Conservation (phyloP, 805 yeast species). For the Starmerella stellata region DNA sequence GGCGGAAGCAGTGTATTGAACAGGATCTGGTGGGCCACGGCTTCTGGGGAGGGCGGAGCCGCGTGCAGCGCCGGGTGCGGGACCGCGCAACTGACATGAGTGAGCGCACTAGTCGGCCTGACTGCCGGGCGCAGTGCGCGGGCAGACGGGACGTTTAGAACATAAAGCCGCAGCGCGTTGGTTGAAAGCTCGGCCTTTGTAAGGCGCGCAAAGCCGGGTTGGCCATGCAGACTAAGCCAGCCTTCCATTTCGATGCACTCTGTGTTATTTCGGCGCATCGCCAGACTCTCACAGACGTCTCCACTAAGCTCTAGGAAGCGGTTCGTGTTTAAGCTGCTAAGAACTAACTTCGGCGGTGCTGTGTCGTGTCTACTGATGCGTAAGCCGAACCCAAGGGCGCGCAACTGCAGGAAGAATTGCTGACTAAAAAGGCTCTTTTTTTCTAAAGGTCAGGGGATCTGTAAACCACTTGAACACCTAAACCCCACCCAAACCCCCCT, state of each 20-base stretch:
- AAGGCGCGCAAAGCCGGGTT: constrained; percentile 6
- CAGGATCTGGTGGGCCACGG: constrained; percentile 57
- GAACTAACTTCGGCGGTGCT: neutral
- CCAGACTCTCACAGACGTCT: neutral
- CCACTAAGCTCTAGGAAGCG: neutral
- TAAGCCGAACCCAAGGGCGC: neutral
- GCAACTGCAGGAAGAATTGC: too few species aligned
- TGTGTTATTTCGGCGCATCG: neutral
- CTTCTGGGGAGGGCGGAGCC: constrained; percentile 28
- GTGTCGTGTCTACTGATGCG: neutral
- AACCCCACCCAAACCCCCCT: too few species aligned
- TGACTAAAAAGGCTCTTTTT: too few species aligned
- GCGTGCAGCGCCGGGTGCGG: neutral
- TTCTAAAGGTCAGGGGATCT: too few species aligned
- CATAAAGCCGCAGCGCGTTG: neutral
- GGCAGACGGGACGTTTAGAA: neutral
- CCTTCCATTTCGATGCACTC: constrained; percentile 6
- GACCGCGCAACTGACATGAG: neutral
- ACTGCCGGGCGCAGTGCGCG: neutral
- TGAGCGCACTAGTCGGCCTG: neutral
- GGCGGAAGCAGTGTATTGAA: constrained; percentile 20
- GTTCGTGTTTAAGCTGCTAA: too few species aligned
- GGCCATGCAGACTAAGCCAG: constrained; percentile 13
- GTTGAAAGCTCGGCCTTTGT: neutral
- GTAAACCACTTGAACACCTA: too few species aligned